Base-by-base conservation (phyloP, 2,329 filamentous ascomycete genomes). In the Scedosporium aurantiacum region DNA sequence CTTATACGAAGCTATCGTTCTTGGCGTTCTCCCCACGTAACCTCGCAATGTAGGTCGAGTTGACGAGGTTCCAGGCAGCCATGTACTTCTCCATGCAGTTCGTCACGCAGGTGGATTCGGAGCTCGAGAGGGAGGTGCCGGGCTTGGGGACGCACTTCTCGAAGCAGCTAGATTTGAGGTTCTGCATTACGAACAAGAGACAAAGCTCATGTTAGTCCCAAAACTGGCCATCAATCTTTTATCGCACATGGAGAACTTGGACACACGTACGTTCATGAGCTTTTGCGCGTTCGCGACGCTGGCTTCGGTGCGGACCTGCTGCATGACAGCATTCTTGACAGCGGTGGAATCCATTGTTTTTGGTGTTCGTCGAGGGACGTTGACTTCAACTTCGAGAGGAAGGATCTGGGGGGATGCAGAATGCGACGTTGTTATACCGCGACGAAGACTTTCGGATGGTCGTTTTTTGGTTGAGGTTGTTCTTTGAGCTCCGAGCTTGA, bases 81-180 rank as follows among this genome's bases (percentile, higher is more conserved):
- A 92, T 90, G 79, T 92, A 93, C 75, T 92, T 92, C 69, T 92
- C 88, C 84, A 91, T 89, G 78, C 89, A 93, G 63, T 82, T 79
- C 21, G 82, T 89, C 70, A 89, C 80, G 77, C 89, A 93, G 23
- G 82, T 79, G 70, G 84, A 79, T 73, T 93, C 89, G 74, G 81
- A 74, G 73, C 80, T 82, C 58, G 85, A 86, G 61, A 92, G 75
- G 60, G 83, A 84, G 58, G 79, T 73, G 62, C 87, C 86, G 60
- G 89, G 87, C 69, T 87, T 85, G 58, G 87, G 79, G 16, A 92
- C 77, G 74, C 89, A 93, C 72, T 85, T 86, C 56, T 89, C 83
- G 77, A 91, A 93, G 78, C 89, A 93, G 75, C 87, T 85, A 68
- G 89, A 82, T 75, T 91, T 90, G 73, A 92, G 82, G 83, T 89